Base-by-base conservation (phyloP, 75 land plant genomes). In the Pseudotsuga menziesii region DNA sequence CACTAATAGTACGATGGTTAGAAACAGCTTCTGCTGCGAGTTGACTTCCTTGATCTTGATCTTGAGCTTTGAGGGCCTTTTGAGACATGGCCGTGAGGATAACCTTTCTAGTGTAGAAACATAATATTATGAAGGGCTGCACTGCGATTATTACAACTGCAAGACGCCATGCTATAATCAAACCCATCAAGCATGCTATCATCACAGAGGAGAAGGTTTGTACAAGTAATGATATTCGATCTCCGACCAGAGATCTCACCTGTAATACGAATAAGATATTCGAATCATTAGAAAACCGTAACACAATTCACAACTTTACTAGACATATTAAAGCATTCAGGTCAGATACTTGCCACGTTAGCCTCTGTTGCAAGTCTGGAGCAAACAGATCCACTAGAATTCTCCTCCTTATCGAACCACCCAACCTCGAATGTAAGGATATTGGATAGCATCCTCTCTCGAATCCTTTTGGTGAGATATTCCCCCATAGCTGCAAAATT, bases 321-420 rank as follows among this genome's bases (percentile, higher is more conserved):
- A 29, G 32, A 29, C 32, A 29, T 29, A 29, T 29, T 29, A 29
- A 29, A 29, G n/a, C 32, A 0, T 29, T 56, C 39, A 29, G 52
- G 7, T 16, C 2, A 1, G 35, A 60, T 56, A 73, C 75, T 3
- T 72, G 90, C 97, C 89, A 91, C 88, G 78, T 83, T 90, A 76
- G 97, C 94, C 62, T 90, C 94, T 39, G 89, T 85, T 59, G 95
- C 88, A 0, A 94, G 94, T 44, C 93, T 77, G 11, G 94, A 85
- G 75, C 91, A 90, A 35, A 94, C 22, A 19, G 91, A 85, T 9
- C 98, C 94, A 61, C 81, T 89, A 1, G 90, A 85, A 61, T 94
- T 88, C 81, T 92, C 87, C 22, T 88, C 87, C 41, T 83, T 83
- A 74, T 94, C 98, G 67, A 88, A 94, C 98, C 98, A 94, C 4